Conservation (phyloP, 495 filamentous ascomycete genomes). For the Podospora anserina region DNA sequence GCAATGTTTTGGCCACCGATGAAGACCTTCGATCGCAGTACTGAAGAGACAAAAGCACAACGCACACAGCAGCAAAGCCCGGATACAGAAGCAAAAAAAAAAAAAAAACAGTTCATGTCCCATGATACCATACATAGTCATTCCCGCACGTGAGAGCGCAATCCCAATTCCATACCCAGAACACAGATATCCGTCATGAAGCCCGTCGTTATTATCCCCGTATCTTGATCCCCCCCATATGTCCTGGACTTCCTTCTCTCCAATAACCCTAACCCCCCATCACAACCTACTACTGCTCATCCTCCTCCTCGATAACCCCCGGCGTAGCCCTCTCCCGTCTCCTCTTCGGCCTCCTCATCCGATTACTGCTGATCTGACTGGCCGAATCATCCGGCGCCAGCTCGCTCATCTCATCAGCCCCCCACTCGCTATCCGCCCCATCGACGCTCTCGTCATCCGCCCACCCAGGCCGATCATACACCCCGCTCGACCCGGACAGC, state of each 20-base stretch:
- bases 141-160: not conserved
- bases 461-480: conserved; percentile 45
- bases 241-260: not conserved
- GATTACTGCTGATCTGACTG: conserved; percentile 79
- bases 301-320: conserved; percentile 79
- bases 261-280: not conserved
- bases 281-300: conserved; percentile 18
- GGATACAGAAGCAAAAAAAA: not conserved
- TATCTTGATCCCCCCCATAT: not conserved
- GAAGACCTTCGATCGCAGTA: no score
- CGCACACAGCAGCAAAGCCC: not conserved
- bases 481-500: conserved; percentile 36
- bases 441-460: conserved; percentile 46
- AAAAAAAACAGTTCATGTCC: not conserved
- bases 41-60: not conserved
- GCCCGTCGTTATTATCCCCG: not conserved
- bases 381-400: conserved; percentile 73
- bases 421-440: conserved; percentile 60
- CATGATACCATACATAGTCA: not conserved
- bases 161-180: not conserved
- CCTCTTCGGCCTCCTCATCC: conserved; percentile 66
- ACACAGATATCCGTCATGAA: not conserved
- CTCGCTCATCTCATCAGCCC: conserved; percentile 67
- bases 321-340: conserved; percentile 75
- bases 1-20: no score